phyloP scores from a whole-genome alignment of 2,329 filamentous ascomycete species.

The Ambrosiella cleistominuta region DNA sequence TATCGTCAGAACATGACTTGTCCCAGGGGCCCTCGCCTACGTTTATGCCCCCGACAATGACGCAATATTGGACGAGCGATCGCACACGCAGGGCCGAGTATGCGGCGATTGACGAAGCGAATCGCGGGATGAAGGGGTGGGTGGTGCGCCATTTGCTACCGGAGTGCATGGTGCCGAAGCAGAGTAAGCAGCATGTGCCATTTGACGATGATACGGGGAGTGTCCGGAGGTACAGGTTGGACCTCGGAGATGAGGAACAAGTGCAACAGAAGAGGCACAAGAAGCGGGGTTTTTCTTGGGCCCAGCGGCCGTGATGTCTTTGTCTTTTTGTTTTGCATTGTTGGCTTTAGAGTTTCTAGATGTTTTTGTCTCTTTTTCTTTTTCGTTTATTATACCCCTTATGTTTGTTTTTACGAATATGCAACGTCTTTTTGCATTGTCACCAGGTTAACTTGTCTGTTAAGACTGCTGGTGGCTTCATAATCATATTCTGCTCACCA shows the following conservation, averaged over 20 bases:
- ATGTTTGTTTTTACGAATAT: conserved; percentile 3
- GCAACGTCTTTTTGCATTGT: neutral
- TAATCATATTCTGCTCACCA: too few species aligned
- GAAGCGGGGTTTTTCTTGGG: conserved; percentile 8
- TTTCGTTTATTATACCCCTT: neutral
- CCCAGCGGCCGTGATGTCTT: neutral
- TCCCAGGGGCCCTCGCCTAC: neutral
- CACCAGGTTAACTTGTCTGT: too few species aligned
- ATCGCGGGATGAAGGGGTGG: conserved; percentile 42
- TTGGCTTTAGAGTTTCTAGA: neutral
- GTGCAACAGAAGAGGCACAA: neutral
- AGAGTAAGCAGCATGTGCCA: conserved; percentile 29
- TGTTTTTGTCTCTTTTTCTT: neutral
- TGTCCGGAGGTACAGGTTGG: conserved; percentile 43
- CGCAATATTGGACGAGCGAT: conserved; percentile 52
- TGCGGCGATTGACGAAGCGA: conserved; percentile 47
- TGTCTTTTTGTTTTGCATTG: neutral
- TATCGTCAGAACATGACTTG: neutral
- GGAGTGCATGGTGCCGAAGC: conserved; percentile 39
- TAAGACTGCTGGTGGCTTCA: too few species aligned
- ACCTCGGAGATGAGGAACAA: conserved; percentile 30
- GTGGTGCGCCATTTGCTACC: conserved; percentile 38
- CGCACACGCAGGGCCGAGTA: conserved; percentile 45
- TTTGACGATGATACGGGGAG: conserved; percentile 48
- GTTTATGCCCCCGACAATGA: conserved; percentile 25